Evolutionary conservation across 352 stramenopile species (phyloP).

Genomic region (Phytophthora sansomeana): DNA sequence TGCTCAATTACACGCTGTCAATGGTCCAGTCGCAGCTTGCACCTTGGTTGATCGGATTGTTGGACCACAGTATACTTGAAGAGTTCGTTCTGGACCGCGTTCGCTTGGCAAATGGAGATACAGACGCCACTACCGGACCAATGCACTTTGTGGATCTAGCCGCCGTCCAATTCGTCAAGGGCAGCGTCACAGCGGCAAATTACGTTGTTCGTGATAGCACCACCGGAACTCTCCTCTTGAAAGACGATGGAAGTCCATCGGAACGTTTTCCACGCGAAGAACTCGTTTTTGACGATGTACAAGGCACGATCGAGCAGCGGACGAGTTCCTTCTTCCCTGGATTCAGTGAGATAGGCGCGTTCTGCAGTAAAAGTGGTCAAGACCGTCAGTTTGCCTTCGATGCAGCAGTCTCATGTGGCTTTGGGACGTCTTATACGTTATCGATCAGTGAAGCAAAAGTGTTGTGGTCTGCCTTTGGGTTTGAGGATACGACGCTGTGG

Average conservation of each 20-base stretch:
- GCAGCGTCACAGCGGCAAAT: conserved; percentile 35
- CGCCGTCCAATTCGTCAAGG: conserved; percentile 58
- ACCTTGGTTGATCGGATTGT: conserved; percentile 51
- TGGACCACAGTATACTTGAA: conserved; percentile 49
- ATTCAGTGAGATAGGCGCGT: conserved; percentile 56
- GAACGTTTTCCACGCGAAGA: conserved; percentile 45
- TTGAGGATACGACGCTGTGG: conserved; percentile 34
- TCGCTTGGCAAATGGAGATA: conserved; percentile 15
- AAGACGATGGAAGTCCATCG: conserved; percentile 48
- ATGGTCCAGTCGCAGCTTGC: conserved; percentile 43
- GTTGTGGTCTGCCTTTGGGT: conserved; percentile 40
- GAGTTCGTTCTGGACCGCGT: conserved; percentile 45
- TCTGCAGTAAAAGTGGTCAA: conserved; percentile 43
- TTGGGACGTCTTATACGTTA: conserved; percentile 38
- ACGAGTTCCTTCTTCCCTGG: conserved; percentile 31
- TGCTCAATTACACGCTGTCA: conserved; percentile 7
- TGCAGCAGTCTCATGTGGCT: conserved; percentile 18
- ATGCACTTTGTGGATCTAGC: conserved; percentile 39
- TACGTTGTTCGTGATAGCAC: conserved; percentile 35
- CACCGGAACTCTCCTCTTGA: conserved; percentile 5
- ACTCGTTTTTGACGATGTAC: conserved; percentile 33
- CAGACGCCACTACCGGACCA: conserved; percentile 1
- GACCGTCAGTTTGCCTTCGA: conserved; percentile 51
- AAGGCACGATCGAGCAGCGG: conserved; percentile 2
- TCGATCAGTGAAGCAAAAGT: conserved; percentile 22